Evolutionary conservation across 129 eudicot species (phyloP).

Genomic region (Helianthus annuus): DNA sequence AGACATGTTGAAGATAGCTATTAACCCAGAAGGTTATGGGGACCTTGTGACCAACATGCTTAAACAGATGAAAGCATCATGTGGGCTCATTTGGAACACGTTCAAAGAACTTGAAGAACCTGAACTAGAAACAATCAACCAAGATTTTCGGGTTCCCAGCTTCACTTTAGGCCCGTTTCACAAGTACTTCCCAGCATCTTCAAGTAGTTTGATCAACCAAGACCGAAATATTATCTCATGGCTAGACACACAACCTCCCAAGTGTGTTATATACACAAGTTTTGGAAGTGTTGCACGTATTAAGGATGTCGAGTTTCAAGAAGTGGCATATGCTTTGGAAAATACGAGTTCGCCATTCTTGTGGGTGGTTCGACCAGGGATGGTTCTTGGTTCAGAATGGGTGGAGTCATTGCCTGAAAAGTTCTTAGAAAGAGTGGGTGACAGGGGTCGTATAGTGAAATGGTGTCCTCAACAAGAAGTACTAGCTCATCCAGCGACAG

Average conservation of each 20-base stretch:
- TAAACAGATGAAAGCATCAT: conserved; percentile 34
- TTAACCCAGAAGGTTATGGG: conserved; percentile 17
- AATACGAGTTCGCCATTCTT: conserved; percentile 39
- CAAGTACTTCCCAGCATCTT: conserved; percentile 34
- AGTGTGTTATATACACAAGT: conserved; percentile 48
- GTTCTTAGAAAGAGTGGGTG: conserved; percentile 27
- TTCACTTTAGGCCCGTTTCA: conserved; percentile 55
- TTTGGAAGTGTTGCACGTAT: conserved; percentile 59
- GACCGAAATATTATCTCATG: conserved; percentile 41
- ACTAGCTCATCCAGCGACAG: conserved; percentile 48
- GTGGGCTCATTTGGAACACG: conserved; percentile 51
- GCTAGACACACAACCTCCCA: conserved; percentile 44
- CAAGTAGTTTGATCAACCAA: conserved; percentile 39
- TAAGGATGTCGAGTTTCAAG: conserved; percentile 28
- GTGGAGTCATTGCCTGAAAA: conserved; percentile 35
- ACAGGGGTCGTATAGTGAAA: conserved; percentile 54
- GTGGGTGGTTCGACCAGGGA: conserved; percentile 59
- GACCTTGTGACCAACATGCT: conserved; percentile 17
- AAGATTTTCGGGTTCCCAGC: conserved; percentile 31
- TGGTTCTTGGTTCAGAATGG: conserved; percentile 40
- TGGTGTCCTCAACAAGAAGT: conserved; percentile 70
- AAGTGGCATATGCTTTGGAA: conserved; percentile 49
- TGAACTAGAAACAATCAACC: conserved; percentile 8
- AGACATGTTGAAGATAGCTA: conserved; percentile 23
- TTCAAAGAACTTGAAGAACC: conserved; percentile 49